These are phyloP conservation scores for Rubroshorea leprosula DNA, from an alignment of 345 rosid genomes.

Conservation along the genomic window DNA sequence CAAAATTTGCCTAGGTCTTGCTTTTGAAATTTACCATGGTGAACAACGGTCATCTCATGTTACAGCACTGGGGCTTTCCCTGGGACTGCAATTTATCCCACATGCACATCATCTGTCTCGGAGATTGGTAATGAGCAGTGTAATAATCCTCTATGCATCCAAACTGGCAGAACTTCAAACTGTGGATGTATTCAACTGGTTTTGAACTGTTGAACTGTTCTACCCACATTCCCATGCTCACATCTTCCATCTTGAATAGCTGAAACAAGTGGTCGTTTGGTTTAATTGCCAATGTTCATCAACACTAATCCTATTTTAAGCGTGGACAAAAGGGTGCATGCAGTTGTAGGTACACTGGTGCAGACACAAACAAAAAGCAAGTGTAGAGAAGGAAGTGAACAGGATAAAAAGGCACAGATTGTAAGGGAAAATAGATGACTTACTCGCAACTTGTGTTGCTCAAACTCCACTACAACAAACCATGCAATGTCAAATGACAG, in stretches of 20 bases:
- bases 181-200: slow-evolving; percentile 69
- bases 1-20: slow-evolving; percentile 12
- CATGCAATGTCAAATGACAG: slow-evolving; percentile 69
- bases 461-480: slow-evolving; percentile 72
- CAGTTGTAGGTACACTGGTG: too few relatives aligned
- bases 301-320: not conserved
- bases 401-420: not conserved
- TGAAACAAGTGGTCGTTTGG: slow-evolving; percentile 24
- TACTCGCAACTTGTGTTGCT: slow-evolving; percentile 68
- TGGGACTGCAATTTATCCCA: slow-evolving; percentile 64
- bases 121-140: slow-evolving; percentile 95
- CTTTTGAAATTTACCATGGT: slow-evolving; percentile 3
- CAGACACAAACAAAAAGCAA: not conserved
- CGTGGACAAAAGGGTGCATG: too few relatives aligned
- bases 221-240: slow-evolving; percentile 99
- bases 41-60: slow-evolving; percentile 68
- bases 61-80: slow-evolving; percentile 78
- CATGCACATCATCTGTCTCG: slow-evolving; percentile 87
- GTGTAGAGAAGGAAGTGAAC: not conserved
- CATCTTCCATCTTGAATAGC: slow-evolving; percentile 99
- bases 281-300: not conserved
- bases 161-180: slow-evolving; percentile 84
- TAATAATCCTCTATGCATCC: slow-evolving; percentile 88
- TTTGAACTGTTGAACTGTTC: slow-evolving; percentile 77
- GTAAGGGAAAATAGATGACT: slow-evolving; percentile 13